These are phyloP conservation scores for Tetrahymena borealis DNA, from an alignment of 73 alveolate species.

Conservation along the genomic window DNA sequence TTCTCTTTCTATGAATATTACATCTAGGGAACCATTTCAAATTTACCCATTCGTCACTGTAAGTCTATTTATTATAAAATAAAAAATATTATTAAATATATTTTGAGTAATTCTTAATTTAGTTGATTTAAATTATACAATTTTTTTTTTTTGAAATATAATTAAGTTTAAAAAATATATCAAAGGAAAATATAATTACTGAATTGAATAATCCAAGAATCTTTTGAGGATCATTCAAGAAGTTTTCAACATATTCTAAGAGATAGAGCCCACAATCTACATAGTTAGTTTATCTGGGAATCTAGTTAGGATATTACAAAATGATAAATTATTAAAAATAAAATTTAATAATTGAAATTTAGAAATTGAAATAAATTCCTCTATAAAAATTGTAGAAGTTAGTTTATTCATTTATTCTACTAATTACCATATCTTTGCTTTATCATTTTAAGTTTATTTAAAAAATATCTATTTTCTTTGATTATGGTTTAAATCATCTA, in stretches of 20 bases:
- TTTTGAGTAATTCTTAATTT: background rate
- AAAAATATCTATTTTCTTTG: no score
- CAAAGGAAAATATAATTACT: background rate
- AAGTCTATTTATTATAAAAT: background rate
- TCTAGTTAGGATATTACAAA: background rate
- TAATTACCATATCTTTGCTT: no score
- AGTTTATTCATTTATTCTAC: no score
- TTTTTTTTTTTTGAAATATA: no score
- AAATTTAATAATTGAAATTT: no score
- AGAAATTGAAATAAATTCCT: no score
- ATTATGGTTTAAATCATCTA: no score
- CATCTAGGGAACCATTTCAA: slow-evolving; percentile 28
- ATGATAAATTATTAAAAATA: background rate
- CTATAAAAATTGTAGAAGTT: no score
- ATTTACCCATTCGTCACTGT: slow-evolving; percentile 4
- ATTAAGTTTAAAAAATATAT: no score
- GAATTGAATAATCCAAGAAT: background rate
- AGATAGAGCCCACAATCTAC: slow-evolving; percentile 39
- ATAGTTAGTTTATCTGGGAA: slow-evolving; percentile 30
- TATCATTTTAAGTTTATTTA: no score
- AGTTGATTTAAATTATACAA: no score
- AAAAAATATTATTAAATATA: background rate
- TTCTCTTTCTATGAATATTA: slow-evolving; percentile 12
- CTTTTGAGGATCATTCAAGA: background rate
- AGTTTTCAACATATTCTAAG: slow-evolving; percentile 38